Percentiles rank a stretch among this genome's conserved stretches.
These are phyloP conservation scores for Plasmodium sp. DNA, from an alignment of 169 alveolate species.

Conservation along the genomic window DNA sequence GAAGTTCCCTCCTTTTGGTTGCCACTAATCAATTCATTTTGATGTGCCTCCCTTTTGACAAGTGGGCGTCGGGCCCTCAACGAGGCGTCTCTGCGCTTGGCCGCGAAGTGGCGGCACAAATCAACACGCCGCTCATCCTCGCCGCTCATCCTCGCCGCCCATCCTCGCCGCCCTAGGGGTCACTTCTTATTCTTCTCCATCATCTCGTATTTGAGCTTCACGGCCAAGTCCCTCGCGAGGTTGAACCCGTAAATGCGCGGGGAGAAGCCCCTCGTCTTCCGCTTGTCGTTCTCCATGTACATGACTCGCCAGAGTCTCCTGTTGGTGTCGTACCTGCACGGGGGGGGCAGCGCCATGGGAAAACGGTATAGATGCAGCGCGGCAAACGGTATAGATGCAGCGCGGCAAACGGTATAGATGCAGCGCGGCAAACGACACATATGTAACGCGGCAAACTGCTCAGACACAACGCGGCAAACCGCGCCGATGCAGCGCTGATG, in stretches of 20 bases:
- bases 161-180: neutral
- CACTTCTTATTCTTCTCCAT: constrained; percentile 55
- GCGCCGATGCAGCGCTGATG: neutral
- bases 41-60: neutral
- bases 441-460: neutral
- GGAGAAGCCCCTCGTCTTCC: constrained; percentile 68
- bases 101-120: neutral
- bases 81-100: neutral
- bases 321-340: constrained; percentile 52
- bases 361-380: neutral
- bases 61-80: neutral
- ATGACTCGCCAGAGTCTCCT: constrained; percentile 70
- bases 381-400: neutral
- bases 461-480: no score
- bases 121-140: no score
- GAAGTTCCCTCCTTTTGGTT: neutral
- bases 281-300: constrained; percentile 70
- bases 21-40: neutral
- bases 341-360: neutral
- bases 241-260: constrained; percentile 71
- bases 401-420: neutral
- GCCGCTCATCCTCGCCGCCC: no score
- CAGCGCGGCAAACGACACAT: neutral
- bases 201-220: constrained; percentile 68
- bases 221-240: constrained; percentile 63